Evolutionary conservation across 2,329 filamentous ascomycete species (phyloP), one percentile per base, ranked within the genome.

Genomic region (Mariannaea sp.): DNA sequence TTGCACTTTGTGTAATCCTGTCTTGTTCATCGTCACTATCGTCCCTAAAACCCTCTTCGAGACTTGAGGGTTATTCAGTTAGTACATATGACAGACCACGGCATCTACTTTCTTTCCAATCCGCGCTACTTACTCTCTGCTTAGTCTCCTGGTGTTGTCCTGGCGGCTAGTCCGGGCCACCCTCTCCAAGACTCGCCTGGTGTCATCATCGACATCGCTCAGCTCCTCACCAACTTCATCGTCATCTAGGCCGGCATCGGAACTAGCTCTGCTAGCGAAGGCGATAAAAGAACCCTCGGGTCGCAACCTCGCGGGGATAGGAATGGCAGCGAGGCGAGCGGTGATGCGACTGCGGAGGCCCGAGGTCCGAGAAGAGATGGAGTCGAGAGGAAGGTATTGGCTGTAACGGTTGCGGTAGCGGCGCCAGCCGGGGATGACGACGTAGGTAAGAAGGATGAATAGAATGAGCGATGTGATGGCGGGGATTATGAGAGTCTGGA

Each of bases 371-470:
- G 76, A 80, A 17, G 82, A 82, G 55, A 88, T 82, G 26, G 79
- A 76, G 56, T 88, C 81, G 58, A 91, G 73, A 1, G 88, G 88
- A 2, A 91, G 81, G 67, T 92, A 92, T 56, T 89, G 85, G 66
- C 84, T 81, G 70, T 91, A 91, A 55, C 87, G 84, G 62, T 80
- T 80, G 58, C 83, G 85, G 71, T 90, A 89, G 51, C 80, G 82
- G 41, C 83, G 85, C 81, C 88, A 89, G 55, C 88, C 68, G 2
- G 89, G 89, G 20, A 89, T 67, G 56, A 90, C 65, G 62, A 86
- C 73, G 69, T 85, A 89, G 50, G 83, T 86, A 51, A 86, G 73
- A 53, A 85, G 52, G 62, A 91, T 71, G 71, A 89, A 92, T 60
- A 90, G 74, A 56, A 82, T 71, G 41, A 91, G 78, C 39, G 88